These are phyloP conservation scores for Danielozyma ontarioensis DNA, from an alignment of 805 yeast species.

Conservation along the genomic window DNA sequence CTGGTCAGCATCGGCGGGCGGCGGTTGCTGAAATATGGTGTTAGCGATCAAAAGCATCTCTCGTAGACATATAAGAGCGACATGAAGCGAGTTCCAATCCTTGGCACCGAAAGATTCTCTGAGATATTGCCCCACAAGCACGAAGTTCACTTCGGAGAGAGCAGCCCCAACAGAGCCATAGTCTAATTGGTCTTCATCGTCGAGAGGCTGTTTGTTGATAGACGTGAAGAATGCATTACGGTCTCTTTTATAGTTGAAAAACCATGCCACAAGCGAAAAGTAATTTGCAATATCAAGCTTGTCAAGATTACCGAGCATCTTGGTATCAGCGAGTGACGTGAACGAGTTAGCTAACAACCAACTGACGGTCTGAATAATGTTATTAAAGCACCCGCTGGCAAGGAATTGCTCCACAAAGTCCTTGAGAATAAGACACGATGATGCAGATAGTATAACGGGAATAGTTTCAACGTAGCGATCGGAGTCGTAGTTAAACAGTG, in stretches of 20 bases:
- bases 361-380: conserved; percentile 51
- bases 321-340: conserved; percentile 13
- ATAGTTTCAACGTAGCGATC: conserved; percentile 25
- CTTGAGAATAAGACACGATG: conserved; percentile 25
- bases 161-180: conserved; percentile 49
- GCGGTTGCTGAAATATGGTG: conserved; percentile 32
- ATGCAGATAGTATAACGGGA: conserved; percentile 23
- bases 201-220: conserved; percentile 5
- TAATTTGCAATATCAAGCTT: conserved; percentile 40
- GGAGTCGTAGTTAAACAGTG: conserved; percentile 35
- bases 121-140: conserved; percentile 44
- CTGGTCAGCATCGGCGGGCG: conserved; percentile 14
- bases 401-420: conserved; percentile 53
- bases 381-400: conserved; percentile 71
- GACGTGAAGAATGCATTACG: conserved; percentile 7
- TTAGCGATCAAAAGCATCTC: conserved; percentile 51
- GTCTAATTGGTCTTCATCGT: conserved; percentile 23
- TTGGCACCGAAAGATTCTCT: conserved; percentile 37
- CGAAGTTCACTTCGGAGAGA: conserved; percentile 56
- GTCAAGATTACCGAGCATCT: conserved; percentile 27
- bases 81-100: conserved; percentile 61
- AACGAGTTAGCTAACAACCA: conserved; percentile 27
- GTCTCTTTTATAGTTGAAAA: conserved; percentile 58
- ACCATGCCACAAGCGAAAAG: conserved; percentile 67
- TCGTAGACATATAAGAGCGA: conserved; percentile 61